Evolutionary conservation across 306 rosid species (phyloP).

Genomic region (Lithocarpus polystachyus): DNA sequence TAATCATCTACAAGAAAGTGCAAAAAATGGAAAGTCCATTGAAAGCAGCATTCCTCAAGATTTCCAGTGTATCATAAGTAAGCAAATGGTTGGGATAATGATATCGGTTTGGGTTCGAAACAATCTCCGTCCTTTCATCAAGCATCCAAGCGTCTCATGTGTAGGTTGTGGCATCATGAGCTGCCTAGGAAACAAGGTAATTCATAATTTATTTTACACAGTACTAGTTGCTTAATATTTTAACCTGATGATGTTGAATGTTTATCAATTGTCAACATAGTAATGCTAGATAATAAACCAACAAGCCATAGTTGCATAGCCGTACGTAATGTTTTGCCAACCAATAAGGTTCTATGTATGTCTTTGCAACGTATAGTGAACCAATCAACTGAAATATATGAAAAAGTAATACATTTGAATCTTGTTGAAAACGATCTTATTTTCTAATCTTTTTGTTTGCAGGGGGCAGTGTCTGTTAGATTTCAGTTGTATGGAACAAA

Average conservation of each 20-base stretch:
- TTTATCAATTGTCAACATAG: too few species aligned
- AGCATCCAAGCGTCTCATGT: slow-evolving; percentile 71
- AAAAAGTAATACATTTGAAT: not conserved
- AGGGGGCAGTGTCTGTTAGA: slow-evolving; percentile 90
- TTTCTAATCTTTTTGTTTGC: slow-evolving; percentile 26
- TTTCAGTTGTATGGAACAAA: slow-evolving; percentile 68
- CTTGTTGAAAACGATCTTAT: not conserved
- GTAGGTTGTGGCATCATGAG: slow-evolving; percentile 87
- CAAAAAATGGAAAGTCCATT: slow-evolving; percentile 4
- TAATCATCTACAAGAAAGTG: not conserved
- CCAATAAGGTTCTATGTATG: too few species aligned
- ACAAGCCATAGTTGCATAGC: too few species aligned
- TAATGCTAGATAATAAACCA: too few species aligned
- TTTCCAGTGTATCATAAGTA: slow-evolving; percentile 69
- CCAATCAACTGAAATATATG: too few species aligned
- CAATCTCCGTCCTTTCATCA: slow-evolving; percentile 59
- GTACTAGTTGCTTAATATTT: not conserved
- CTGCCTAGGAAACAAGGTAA: slow-evolving; percentile 91
- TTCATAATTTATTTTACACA: not conserved
- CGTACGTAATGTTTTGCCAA: too few species aligned
- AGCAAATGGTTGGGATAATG: slow-evolving; percentile 92
- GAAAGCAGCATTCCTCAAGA: slow-evolving; percentile 27
- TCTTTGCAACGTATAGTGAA: too few species aligned
- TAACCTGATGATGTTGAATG: too few species aligned
- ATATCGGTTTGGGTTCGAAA: slow-evolving; percentile 75